Conservation (phyloP, 73 alveolate species). For the Tetrahymena borealis region DNA sequence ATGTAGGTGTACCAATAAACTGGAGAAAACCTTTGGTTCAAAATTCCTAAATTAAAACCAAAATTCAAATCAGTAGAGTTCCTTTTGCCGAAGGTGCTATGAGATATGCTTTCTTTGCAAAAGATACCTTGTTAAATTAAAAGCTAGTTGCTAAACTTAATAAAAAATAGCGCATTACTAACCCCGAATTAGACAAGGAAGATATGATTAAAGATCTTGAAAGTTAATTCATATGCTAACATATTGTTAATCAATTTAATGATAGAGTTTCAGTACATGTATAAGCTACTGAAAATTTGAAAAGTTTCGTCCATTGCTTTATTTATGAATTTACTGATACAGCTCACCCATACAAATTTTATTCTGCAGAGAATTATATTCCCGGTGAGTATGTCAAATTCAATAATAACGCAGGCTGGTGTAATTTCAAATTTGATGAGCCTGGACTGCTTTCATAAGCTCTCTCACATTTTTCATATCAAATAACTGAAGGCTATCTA, state of each 20-base stretch:
- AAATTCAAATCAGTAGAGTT: slow-evolving; percentile 4
- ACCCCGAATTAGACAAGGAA: slow-evolving; percentile 3
- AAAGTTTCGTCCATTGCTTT: slow-evolving; percentile 44
- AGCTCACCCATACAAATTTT: slow-evolving; percentile 1
- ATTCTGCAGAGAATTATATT: slow-evolving; percentile 44
- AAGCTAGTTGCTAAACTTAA: slow-evolving; percentile 36
- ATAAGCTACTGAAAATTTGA: slow-evolving; percentile 6
- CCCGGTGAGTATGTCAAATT: slow-evolving; percentile 47
- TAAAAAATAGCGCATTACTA: slow-evolving; percentile 3
- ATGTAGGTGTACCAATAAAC: neutral
- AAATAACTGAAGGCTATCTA: slow-evolving; percentile 37
- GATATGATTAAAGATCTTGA: slow-evolving; percentile 39
- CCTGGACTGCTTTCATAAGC: slow-evolving; percentile 5
- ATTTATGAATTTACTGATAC: slow-evolving; percentile 38
- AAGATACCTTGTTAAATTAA: slow-evolving; percentile 25
- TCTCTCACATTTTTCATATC: slow-evolving; percentile 53
- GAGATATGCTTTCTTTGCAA: slow-evolving; percentile 43
- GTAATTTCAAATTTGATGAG: neutral
- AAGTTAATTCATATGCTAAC: slow-evolving; percentile 45
- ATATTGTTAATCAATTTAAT: slow-evolving; percentile 47
- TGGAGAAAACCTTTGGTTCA: slow-evolving; percentile 22
- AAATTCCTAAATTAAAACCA: neutral
- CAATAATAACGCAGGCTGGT: slow-evolving; percentile 58
- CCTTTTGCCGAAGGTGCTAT: slow-evolving; percentile 58
- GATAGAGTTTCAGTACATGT: slow-evolving; percentile 40